Conservation (phyloP, 2,329 filamentous ascomycete genomes). For the Acephala macrosclerotiorum region DNA sequence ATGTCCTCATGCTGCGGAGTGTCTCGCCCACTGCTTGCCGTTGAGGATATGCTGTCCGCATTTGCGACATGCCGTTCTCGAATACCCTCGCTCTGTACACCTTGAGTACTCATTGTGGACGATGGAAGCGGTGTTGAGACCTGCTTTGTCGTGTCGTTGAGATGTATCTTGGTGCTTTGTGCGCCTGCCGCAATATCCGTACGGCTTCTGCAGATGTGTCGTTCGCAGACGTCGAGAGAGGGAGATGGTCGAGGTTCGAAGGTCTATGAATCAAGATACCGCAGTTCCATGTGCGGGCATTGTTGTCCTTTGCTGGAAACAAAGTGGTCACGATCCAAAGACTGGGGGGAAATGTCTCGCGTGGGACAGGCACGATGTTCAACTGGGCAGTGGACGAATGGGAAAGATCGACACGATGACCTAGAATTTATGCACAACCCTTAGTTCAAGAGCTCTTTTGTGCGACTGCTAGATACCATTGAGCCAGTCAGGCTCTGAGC, state of each 20-base stretch:
- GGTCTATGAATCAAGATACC: background rate
- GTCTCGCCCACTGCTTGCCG: conserved; percentile 25
- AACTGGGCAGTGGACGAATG: conserved; percentile 17
- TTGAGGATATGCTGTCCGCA: conserved; percentile 23
- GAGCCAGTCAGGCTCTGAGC: background rate
- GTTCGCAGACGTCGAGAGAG: background rate
- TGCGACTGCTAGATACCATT: background rate
- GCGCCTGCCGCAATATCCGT: background rate
- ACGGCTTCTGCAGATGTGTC: background rate
- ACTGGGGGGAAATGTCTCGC: conserved; percentile 12
- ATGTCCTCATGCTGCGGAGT: conserved; percentile 23
- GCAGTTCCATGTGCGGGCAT: background rate
- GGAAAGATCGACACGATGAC: background rate
- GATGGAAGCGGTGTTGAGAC: conserved; percentile 24
- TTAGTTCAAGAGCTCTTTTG: conserved; percentile 8
- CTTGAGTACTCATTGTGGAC: conserved; percentile 19
- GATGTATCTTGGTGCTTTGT: background rate
- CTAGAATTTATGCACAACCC: background rate
- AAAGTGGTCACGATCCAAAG: conserved; percentile 3
- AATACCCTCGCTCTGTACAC: conserved; percentile 31
- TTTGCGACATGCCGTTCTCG: conserved; percentile 36
- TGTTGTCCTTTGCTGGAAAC: background rate
- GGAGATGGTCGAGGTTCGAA: background rate
- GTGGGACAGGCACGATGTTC: conserved; percentile 16
- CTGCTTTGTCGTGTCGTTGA: conserved; percentile 19